Evolutionary conservation across 179 eudicot genomes (phyloP), one percentile per base, ranked within the genome.

Genomic region (Heliamphora pulchella): DNA sequence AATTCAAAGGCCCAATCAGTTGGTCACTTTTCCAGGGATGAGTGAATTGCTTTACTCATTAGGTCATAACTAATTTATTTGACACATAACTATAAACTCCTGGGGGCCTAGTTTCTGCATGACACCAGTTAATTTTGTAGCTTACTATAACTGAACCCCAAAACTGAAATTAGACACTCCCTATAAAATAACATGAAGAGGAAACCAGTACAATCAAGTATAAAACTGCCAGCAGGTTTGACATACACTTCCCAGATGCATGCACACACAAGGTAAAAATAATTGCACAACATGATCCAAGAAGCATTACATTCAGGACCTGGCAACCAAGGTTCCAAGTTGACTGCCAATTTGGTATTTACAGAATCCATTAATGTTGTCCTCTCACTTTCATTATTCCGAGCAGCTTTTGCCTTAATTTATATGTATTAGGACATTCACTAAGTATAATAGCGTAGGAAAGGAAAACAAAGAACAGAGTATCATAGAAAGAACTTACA

Each of bases 401-500:
- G 0, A 11, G 13, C 3, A 55, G 4, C 15, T 77, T 46, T 22
- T 47, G 48, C 17, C 13, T 48, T 76, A 43, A 43, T 68, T 41
- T 2, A 46, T 15, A 53, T 51, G 17, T 47, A 61, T 15, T 55
- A 75, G 17, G 15, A 71, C 54, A 47, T 47, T 47, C 17, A 44
- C 44, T 66, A 66, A 6, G 18, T 41, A 79, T 5, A 0, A 67
- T n/a, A 44, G 1, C 3, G 64, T 22, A 3, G 22, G 47, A 14
- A 71, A 22, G 53, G 18, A 57, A 46, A 78, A 6, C 47, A 6
- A 47, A 59, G 71, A 51, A 48, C 9, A 76, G 55, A 31, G 46
- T 50, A 67, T 78, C 69, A 71, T 81, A 80, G 55, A 59, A 80
- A 67, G n/a, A 80, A 83, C 97, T 91, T 87, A 94, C 98, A 43